Evolutionary conservation across 345 rosid genomes (phyloP), one percentile per base, ranked within the genome.

Genomic region (Eucalyptus shirleyi): DNA sequence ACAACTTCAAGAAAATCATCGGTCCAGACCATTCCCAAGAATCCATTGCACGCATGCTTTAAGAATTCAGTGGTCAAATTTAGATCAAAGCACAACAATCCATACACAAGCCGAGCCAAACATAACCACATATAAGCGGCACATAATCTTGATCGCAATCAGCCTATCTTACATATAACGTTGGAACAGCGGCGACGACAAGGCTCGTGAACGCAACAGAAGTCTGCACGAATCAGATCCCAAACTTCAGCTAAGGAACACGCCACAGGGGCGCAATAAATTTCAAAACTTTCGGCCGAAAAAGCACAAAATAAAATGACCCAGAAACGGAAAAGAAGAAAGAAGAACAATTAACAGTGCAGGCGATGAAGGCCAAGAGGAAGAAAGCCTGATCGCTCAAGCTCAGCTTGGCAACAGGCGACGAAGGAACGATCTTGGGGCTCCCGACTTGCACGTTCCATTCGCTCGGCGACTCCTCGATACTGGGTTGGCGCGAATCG

Each of bases 151-250:
- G 19, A 30, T 12, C 24, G 86, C 53, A 45, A 47, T 16, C 56
- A 69, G 42, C 44, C 28, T 87, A 65, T 95, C 98, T 96, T 95
- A 98, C 99, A 90, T 87, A 16, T 89, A 98, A 96, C 37, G 99
- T 94, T 28, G 99, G 99, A 72, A 97, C 88, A 42, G 98, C 95
- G n/a, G 97, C 94, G 89, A 96, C 62, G 30, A 96, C 97, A 81
- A 98, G 91, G 92, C 98, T 93, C 69, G 96, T 92, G 92, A 98
- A 95, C 45, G 99, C 98, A 88, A 97, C 92, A 60, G 95, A 95
- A 88, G 99, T 94, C 99, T 98, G 98, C 93, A 93, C 23, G 88
- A 45, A 89, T 67, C 15, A 37, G 89, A 34, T 62, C 10, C 21
- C 62, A 59, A 60, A 19, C 60, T 85, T 65, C 59, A 18, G 55